A percentile compares a stretch with the other conserved stretches of the same genome.
Conservation (phyloP, 768 basidiomycete genomes). For the Kwoniella mangroviensis region DNA sequence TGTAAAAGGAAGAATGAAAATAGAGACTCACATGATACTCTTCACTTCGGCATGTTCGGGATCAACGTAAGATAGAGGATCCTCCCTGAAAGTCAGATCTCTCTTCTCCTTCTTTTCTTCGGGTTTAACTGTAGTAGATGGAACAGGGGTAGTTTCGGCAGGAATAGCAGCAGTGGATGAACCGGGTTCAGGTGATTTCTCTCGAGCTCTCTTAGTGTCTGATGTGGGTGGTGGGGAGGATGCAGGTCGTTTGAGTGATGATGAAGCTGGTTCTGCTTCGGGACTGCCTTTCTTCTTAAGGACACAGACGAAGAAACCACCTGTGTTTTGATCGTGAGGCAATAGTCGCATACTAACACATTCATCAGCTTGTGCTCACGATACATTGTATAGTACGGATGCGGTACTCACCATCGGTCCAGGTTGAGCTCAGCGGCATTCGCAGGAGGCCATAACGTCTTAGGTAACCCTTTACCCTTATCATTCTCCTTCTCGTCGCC, state of each 20-base stretch:
- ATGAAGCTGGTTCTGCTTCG: slow-evolving; percentile 12
- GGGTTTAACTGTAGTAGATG: slow-evolving; percentile 56
- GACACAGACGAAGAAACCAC: slow-evolving; percentile 97
- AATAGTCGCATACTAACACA: slow-evolving; percentile 77
- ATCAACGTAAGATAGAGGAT: slow-evolving; percentile 82
- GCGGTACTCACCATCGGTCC: slow-evolving; percentile 67
- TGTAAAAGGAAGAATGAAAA: neutral
- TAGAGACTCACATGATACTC: slow-evolving; percentile 70
- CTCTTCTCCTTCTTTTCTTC: slow-evolving; percentile 41
- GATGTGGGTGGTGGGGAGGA: slow-evolving; percentile 37
- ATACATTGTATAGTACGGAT: neutral
- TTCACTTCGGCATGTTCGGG: slow-evolving; percentile 72
- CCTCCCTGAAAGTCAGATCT: slow-evolving; percentile 74
- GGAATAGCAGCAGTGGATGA: slow-evolving; percentile 17
- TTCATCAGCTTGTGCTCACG: slow-evolving; percentile 7
- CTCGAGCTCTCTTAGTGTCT: slow-evolving; percentile 21
- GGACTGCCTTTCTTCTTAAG: slow-evolving; percentile 59
- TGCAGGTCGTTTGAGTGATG: slow-evolving; percentile 43
- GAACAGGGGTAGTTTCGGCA: slow-evolving; percentile 19
- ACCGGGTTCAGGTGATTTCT: slow-evolving; percentile 22
- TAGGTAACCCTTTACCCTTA: slow-evolving; percentile 46
- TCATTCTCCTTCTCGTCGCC: slow-evolving; percentile 68
- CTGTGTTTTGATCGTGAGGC: slow-evolving; percentile 94
- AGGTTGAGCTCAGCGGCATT: slow-evolving; percentile 69
- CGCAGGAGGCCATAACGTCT: slow-evolving; percentile 77